These are phyloP conservation scores for Mycena chlorophos DNA, from an alignment of 768 basidiomycete species.

Conservation along the genomic window DNA sequence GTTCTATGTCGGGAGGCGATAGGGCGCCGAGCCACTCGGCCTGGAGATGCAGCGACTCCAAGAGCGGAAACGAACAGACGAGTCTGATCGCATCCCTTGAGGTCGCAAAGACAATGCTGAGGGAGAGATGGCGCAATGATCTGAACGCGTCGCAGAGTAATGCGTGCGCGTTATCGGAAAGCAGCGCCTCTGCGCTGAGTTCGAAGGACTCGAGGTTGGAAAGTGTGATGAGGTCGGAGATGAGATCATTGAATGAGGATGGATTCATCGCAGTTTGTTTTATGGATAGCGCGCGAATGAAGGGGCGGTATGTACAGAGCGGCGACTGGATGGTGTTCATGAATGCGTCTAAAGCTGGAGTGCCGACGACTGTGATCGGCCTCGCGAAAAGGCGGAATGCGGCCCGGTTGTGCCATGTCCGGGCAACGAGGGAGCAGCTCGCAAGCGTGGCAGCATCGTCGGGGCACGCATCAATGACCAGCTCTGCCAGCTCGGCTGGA, in stretches of 20 bases:
- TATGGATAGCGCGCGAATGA: slow-evolving; percentile 16
- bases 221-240: slow-evolving; percentile 10
- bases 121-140: slow-evolving; percentile 10
- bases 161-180: slow-evolving; percentile 4
- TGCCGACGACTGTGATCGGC: slow-evolving; percentile 10
- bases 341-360: slow-evolving; percentile 13
- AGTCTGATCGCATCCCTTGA: slow-evolving; percentile 13
- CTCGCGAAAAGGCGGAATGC: slow-evolving; percentile 14
- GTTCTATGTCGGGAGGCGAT: neutral
- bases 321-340: slow-evolving; percentile 12
- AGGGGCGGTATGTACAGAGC: slow-evolving; percentile 10
- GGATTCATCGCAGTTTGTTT: slow-evolving; percentile 1
- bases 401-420: slow-evolving; percentile 17
- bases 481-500: slow-evolving; percentile 19
- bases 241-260: slow-evolving; percentile 8
- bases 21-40: slow-evolving; percentile 16
- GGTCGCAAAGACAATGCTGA: slow-evolving; percentile 15
- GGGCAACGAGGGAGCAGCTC: slow-evolving; percentile 19
- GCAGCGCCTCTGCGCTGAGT: slow-evolving; percentile 8
- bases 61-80: slow-evolving; percentile 16
- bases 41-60: slow-evolving; percentile 12
- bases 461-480: slow-evolving; percentile 14
- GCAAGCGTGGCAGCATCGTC: neutral
- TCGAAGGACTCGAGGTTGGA: slow-evolving; percentile 18
- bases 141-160: slow-evolving; percentile 7